phyloP scores from a whole-genome alignment of 306 rosid species.

The Citrullus mucosospermus region DNA sequence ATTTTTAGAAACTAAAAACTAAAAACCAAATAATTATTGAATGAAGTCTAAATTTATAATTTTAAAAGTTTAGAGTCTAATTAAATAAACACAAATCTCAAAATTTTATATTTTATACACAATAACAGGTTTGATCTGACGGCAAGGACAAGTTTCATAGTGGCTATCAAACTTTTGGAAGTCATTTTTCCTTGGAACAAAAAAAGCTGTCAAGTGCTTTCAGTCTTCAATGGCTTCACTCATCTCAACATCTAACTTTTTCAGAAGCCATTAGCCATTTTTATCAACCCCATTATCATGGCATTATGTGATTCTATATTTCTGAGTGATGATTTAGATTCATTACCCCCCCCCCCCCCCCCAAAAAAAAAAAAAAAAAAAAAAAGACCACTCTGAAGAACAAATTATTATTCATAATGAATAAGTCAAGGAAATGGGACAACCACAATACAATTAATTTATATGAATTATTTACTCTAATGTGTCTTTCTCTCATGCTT shows the following conservation, averaged over 20 bases:
- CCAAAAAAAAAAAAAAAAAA: not conserved
- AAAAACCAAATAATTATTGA: no score
- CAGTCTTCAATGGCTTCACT: conserved; percentile 45
- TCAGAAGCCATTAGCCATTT: conserved; percentile 24
- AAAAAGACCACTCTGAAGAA: conserved; percentile 4
- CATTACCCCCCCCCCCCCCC: not conserved
- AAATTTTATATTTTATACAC: conserved; percentile 2
- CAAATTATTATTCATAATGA: conserved; percentile 3
- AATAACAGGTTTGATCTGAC: conserved; percentile 8
- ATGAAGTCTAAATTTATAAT: no score
- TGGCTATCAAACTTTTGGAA: conserved; percentile 42
- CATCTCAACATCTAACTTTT: conserved; percentile 51
- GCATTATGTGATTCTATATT: conserved; percentile 5
- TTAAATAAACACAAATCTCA: no score
- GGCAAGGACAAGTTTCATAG: conserved; percentile 66
- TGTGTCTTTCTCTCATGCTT: conserved; percentile 8
- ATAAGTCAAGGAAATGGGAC: not conserved
- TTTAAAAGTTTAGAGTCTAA: no score
- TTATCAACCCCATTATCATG: conserved; percentile 69
- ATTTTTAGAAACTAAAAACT: no score
- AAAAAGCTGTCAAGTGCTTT: conserved; percentile 33
- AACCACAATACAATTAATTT: not conserved
- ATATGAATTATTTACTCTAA: not conserved
- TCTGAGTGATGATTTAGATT: conserved; percentile 18
- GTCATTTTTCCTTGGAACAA: conserved; percentile 34